Percentiles rank a stretch among this genome's conserved stretches.
Evolutionary conservation across 1,284 basidiomycete genomes (phyloP).

Genomic region (Cryptococcus sp.): DNA sequence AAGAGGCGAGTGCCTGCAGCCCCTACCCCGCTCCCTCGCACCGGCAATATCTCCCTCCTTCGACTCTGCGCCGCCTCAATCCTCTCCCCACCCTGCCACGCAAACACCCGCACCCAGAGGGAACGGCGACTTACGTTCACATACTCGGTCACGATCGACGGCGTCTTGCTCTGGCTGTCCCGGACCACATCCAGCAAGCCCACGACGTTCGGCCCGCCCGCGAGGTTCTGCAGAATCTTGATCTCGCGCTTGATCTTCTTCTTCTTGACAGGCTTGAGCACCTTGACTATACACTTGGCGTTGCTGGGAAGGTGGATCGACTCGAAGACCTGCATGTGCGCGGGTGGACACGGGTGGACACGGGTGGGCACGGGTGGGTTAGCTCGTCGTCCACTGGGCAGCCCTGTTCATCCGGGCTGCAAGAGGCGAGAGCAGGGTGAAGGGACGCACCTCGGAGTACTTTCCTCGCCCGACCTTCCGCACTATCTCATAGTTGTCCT

Average conservation of each 20-base stretch:
- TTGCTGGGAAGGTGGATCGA: constrained; percentile 89
- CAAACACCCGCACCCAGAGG: not conserved
- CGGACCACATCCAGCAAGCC: constrained; percentile 89
- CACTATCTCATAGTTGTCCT: constrained; percentile 98
- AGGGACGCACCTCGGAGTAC: constrained; percentile 75
- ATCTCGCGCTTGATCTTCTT: constrained; percentile 99
- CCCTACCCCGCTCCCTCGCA: not conserved
- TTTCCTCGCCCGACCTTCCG: constrained; percentile 95
- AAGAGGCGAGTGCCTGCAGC: not conserved
- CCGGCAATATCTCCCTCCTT: not conserved
- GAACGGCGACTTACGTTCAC: constrained; percentile 60
- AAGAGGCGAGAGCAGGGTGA: not conserved
- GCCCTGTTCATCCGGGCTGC: not conserved
- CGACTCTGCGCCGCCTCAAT: not conserved
- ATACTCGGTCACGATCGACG: constrained; percentile 97
- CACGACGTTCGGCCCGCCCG: constrained; percentile 88
- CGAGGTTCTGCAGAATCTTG: constrained; percentile 95
- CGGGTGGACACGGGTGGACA: too few relatives aligned
- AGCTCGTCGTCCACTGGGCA: not conserved
- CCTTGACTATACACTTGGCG: constrained; percentile 97
- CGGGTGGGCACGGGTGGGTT: not conserved
- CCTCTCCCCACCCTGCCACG: not conserved
- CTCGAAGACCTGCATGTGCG: constrained; percentile 77
- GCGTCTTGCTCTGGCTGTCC: constrained; percentile 86
- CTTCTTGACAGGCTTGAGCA: constrained; percentile 98